Percentiles rank a stretch among this genome's conserved stretches.
Conservation (phyloP, 2,329 filamentous ascomycete species). For the Meredithiella fracta region DNA sequence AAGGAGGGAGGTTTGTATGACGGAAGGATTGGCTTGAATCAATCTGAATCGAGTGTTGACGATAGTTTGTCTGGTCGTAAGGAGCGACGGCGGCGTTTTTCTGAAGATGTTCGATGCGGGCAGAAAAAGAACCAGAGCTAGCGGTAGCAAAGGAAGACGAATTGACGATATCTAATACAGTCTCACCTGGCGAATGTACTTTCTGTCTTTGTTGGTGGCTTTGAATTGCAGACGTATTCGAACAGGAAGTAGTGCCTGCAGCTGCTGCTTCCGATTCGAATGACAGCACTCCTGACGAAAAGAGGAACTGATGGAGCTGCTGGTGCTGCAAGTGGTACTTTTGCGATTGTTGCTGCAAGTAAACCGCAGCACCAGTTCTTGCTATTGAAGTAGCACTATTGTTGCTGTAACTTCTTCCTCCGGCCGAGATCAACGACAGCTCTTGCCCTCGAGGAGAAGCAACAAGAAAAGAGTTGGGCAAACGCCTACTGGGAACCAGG, state of each 20-base stretch:
- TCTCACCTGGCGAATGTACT: background rate
- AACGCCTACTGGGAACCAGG: background rate
- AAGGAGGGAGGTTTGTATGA: background rate
- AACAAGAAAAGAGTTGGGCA: background rate
- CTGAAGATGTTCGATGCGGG: background rate
- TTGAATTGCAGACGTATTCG: background rate
- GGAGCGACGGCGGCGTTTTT: background rate
- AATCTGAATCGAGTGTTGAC: background rate
- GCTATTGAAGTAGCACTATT: background rate
- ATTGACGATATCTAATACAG: background rate
- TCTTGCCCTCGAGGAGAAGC: background rate
- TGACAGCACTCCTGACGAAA: background rate
- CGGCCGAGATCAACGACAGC: background rate
- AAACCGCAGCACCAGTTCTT: background rate
- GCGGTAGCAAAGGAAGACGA: background rate
- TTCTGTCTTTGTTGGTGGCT: background rate
- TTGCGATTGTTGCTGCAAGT: background rate
- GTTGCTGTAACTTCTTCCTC: too few relatives aligned
- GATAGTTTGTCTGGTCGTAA: background rate
- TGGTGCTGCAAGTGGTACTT: background rate
- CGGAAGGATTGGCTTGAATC: background rate
- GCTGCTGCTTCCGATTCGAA: too few relatives aligned
- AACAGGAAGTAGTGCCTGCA: too few relatives aligned
- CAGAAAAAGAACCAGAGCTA: background rate
- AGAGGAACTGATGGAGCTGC: background rate